Base-by-base conservation (phyloP, 2,329 filamentous ascomycete genomes). In the Aspergillus aculeatus region DNA sequence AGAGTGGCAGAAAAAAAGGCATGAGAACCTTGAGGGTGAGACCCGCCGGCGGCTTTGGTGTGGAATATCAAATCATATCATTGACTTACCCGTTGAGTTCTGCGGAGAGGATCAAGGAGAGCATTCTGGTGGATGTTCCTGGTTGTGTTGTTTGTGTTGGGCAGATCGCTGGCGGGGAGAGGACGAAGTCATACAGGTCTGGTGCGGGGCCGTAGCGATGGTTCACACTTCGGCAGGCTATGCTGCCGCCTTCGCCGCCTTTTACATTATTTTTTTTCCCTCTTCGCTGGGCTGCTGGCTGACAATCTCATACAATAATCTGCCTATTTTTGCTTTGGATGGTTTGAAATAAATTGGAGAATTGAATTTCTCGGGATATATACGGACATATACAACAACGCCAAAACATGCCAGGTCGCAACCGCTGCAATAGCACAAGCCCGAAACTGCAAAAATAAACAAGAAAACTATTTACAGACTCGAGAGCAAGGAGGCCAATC, bases 61-160 rank as follows among this genome's bases (percentile, higher is more conserved):
- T 29, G 26, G 26, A 29, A 29, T 7, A 29, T 3, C 26, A 3
- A 29, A 29, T 29, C 26, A 29, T 1, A 29, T 29, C 26, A 29
- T 3, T 29, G 9, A 67, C 69, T 67, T 67, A 77, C 75, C 75
- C 75, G 50, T 68, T 67, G 14, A 75, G 64, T 47, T 78, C 75
- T 50, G 76, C 76, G 29, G 71, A 71, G 14, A 78, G 68, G 19
- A 71, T 60, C 16, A 79, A 69, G 52, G 75, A 73, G 32, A 78
- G 71, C 77, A 79, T 79, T n/a, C 62, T 69, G 61, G 5, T 24
- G 29, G 24, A 41, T 61, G 29, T 11, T n/a, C 16, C 24, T 52
- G 35, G 32, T 14, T 29, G 35, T 44, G 44, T 12, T 51, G 12
- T 29, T 44, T 21, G 54, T 23, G 47, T 19, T 60, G 60, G 48